Base-by-base conservation (phyloP, 208 protist genomes). In the Jaenimonas drosophilae region DNA sequence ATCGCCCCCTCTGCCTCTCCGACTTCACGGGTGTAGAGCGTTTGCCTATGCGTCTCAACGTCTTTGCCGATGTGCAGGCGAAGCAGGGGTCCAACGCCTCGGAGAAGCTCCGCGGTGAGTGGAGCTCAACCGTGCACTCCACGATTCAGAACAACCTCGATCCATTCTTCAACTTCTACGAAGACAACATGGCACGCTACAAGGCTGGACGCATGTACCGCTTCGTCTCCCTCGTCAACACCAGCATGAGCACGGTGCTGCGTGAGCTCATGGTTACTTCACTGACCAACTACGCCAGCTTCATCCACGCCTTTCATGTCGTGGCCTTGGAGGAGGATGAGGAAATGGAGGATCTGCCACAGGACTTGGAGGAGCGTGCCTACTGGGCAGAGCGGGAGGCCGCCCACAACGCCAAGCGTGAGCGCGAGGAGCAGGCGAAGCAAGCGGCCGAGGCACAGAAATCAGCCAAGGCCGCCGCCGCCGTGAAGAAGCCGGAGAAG, bases 91-190 rank as follows among this genome's bases (percentile, higher is more conserved):
- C 62, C 14, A 60, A 39, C n/a, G 63, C 71, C 16, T 64, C 67
- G 2, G 90, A 95, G 51, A 81, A 76, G 34, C 69, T 97, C 27
- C 68, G 72, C 28, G 83, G 83, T 9, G 91, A 97, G 69, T 97
- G 91, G 89, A 83, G 70, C 56, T 74, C 83, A 4, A 95, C 88
- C 24, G 80, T 92, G 45, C 78, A 84, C 32, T 86, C 82, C 4
- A 96, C 86, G 3, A 79, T 97, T 34, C 91, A 95, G 61, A 95
- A 96, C 69, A 91, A 95, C 54, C 66, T 97, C 26, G 87, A 97
- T 49, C 40, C 80, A 4, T 69, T 89, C 62, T 95, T 96, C 59
- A 94, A 96, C 60, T 97, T 97, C 37, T 97, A 94, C 57, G 87
- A 95, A 47, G 87, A 97, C 51, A 78, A 82, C 54, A 73, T 87